phyloP scores from a whole-genome alignment of 1,139 yeast genomes.

The Pneumocystis canis region DNA sequence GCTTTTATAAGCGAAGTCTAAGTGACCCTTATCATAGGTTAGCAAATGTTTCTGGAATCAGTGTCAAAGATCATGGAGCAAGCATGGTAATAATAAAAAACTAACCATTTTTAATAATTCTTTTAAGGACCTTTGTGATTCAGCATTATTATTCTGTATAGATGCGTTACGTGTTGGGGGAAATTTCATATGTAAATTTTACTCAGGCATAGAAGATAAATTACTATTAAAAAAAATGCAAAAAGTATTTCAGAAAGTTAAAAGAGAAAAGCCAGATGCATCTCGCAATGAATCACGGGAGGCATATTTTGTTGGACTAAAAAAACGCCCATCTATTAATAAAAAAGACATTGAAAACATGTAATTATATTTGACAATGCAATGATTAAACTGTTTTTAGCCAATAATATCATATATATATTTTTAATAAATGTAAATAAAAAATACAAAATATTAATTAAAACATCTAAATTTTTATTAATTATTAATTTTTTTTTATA shows the following conservation, averaged over 20 bases:
- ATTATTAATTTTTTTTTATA: not conserved
- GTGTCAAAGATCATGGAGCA: slow-evolving; percentile 45
- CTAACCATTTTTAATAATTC: slow-evolving; percentile 6
- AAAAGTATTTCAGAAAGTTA: slow-evolving; percentile 46
- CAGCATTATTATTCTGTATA: slow-evolving; percentile 63
- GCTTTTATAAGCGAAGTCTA: slow-evolving; percentile 59
- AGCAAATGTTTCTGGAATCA: slow-evolving; percentile 55
- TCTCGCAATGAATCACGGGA: slow-evolving; percentile 52
- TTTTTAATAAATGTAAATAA: no score
- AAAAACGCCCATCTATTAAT: slow-evolving; percentile 28
- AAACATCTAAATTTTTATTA: not conserved
- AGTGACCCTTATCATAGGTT: slow-evolving; percentile 65
- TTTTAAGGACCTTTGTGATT: slow-evolving; percentile 67
- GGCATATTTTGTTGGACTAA: slow-evolving; percentile 52
- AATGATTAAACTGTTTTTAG: no score
- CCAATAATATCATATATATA: no score
- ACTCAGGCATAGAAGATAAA: slow-evolving; percentile 53
- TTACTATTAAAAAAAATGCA: slow-evolving; percentile 42
- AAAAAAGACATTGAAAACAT: not conserved
- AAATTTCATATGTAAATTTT: slow-evolving; percentile 55
- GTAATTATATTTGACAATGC: not conserved
- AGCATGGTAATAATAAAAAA: slow-evolving; percentile 20
- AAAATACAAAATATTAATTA: no score
- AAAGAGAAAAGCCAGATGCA: slow-evolving; percentile 44
- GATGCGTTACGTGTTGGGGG: slow-evolving; percentile 59